Base-by-base conservation (phyloP, 2,329 filamentous ascomycete species). In the Exophiala oligosperma region DNA sequence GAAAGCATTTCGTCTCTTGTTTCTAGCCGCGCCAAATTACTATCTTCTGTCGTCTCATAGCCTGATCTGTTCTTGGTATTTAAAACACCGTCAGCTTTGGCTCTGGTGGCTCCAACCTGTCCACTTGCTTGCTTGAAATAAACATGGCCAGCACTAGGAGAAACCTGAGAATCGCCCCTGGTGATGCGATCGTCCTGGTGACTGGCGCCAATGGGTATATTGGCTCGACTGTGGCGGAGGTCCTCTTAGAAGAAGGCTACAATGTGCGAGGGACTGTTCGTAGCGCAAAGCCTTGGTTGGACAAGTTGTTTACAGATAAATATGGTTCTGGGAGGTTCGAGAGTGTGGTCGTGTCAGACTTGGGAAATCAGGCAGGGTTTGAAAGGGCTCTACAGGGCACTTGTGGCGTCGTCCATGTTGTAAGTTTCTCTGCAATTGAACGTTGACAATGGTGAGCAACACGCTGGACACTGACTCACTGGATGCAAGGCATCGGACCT, bases 141-240 rank as follows among this genome's bases (percentile, higher is more conserved):
- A 28, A 28, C 4, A 28, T 28, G 26, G 26, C 26, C 26, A 28
- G 26, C 26, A 7, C 26, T 28, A 7, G 4, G 26, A 28, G 26
- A 7, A 4, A 28, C 7, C 26, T 28, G 4, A 28, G 26, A 7
- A 28, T 48, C 3, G 46, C 32, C 5, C 23, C 46, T 6, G 23
- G n/a, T n/a, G 44, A 24, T 26, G 12, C 5, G n/a, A 12, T 14
- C 11, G 66, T 80, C 32, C 72, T 81, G 3, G 72, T 81, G 9
- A 81, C 77, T 0, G 77, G 78, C 8, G 73, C 70, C 2, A 80
- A 73, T 49, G 77, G 78, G 35, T 79, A 74, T 61, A 69, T 81
- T 26, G 77, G 68, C 21, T 73, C 73, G 2, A 74, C 80, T 41
- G 66, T 78, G 1, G 67, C 69, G 26, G 64, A 75, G 14, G 64